Evolutionary conservation across 805 yeast genomes (phyloP), one percentile per base, ranked within the genome.

Genomic region (Nakazawaea pomicola): DNA sequence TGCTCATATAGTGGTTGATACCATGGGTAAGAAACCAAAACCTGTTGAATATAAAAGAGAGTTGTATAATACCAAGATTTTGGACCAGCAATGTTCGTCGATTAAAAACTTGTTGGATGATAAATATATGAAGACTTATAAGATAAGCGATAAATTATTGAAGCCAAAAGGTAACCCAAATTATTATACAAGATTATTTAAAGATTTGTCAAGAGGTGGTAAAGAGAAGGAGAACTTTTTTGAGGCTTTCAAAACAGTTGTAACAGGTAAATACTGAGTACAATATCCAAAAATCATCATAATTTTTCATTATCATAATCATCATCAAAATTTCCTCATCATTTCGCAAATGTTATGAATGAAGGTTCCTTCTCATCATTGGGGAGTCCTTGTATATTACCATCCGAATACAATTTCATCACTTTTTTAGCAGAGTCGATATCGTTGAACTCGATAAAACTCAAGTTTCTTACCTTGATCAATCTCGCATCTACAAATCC

Each of bases 111-210:
- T 83, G 44, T 70, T 71, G 43, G 72, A 70, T 42, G 80, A 80
- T 55, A 79, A 80, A 53, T 80, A 80, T 66, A 70, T 67, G 51
- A 72, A 74, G 44, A 77, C 77, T 53, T 85, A 84, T 56, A 67
- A 72, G 46, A 71, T 79, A 27, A 80, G 80, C 42, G 83, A 78
- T 33, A 83, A 83, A 55, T 61, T 89, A 49, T 61, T 76, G 52
- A 68, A 61, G 49, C 97, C 97, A n/a, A 80, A 81, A 53, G 96
- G 96, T 2, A 85, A 87, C 60, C 88, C 95, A 2, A 60, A 70
- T 35, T 89, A 89, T 56, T 89, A 89, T 54, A 74, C 70, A 30
- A 72, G 93, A 53, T 68, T 89, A 40, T 49, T 82, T 61, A 68
- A 72, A 20, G 95, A 87, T 57, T 72, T 89, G 31, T 68, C 72